Evolutionary conservation across 306 rosid species (phyloP), one percentile per base, ranked within the genome.

Genomic region (Casuarina glauca): DNA sequence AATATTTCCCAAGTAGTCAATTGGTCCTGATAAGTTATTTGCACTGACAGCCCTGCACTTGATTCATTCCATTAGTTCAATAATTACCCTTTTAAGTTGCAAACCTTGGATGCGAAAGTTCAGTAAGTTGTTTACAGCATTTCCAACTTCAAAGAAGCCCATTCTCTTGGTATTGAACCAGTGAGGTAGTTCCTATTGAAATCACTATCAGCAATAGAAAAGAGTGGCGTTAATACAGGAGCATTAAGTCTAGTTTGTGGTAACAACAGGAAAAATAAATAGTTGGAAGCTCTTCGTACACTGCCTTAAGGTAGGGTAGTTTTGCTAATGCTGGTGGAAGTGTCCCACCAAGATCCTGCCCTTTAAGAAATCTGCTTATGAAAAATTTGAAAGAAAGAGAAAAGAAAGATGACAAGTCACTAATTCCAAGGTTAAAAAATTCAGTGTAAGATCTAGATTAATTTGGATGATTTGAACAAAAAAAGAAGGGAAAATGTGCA

Each of bases 331-430:
- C 51, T 62, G 81, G 43, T 41, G 87, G 81, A 66, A 79, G 79
- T 58, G 67, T 80, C 13, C 87, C 87, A 10, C 26, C 76, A 35
- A 83, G 87, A 68, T 79, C 84, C 73, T 83, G 84, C 20, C 63
- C 75, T 72, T 3, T 50, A 51, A 50, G 62, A 52, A 35, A 72
- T 49, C 75, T 72, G 36, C 16, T 36, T 38, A 6, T 5, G 12
- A 16, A 41, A 17, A 3, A 19, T 20, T 57, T 2, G 3, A 6
- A 9, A 1, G 1, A 26, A 26, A 26, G 32, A 26, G 32, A 52
- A 52, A 57, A n/a, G 9, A 58, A 58, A 64, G 39, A 61, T 0
- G 50, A 66, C 4, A 17, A 26, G 17, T 42, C 42, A 66, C 32
- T 39, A 66, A 41, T 8, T 66, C 42, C 39, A 3, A 1, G 35